A percentile compares a stretch with the other conserved stretches of the same genome.
Conservation (phyloP, 306 rosid species). For the Bauhinia variegata region DNA sequence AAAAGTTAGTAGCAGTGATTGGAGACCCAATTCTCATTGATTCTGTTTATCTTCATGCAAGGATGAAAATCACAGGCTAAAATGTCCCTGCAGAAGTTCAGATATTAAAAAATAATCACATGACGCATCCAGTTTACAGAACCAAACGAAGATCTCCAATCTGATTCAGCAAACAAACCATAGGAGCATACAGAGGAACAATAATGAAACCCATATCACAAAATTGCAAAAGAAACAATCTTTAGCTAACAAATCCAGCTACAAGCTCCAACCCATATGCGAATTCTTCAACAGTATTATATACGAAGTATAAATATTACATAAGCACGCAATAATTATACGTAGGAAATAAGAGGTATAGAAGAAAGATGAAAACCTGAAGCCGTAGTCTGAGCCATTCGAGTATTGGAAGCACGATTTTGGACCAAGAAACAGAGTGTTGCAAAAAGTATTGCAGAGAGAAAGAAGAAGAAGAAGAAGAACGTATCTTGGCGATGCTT, state of each 20-base stretch:
- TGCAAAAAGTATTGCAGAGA: conserved; percentile 26
- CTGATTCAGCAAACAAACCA: conserved; percentile 37
- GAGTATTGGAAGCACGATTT: conserved; percentile 15
- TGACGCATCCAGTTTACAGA: conserved; percentile 17
- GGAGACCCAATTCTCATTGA: conserved; percentile 29
- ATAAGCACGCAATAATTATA: conserved; percentile 2
- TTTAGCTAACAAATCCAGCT: conserved; percentile 39
- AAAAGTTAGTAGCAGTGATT: neutral
- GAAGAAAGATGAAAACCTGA: conserved; percentile 56
- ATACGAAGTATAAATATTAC: conserved; percentile 5
- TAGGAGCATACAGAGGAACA: neutral
- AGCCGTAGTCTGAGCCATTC: conserved; percentile 55
- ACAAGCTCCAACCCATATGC: conserved; percentile 34
- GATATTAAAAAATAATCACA: conserved; percentile 2
- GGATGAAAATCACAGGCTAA: conserved; percentile 25
- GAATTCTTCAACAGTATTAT: neutral
- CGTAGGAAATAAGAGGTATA: conserved; percentile 12
- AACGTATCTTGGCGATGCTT: neutral
- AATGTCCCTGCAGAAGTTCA: neutral
- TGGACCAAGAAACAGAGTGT: conserved; percentile 45
- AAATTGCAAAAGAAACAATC: conserved; percentile 42
- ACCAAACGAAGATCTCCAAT: conserved; percentile 30
- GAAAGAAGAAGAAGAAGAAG: conserved; percentile 2
- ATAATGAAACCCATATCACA: conserved; percentile 19
- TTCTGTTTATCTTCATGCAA: conserved; percentile 25